Evolutionary conservation across 805 yeast genomes (phyloP).

Genomic region (Geotrichum ghanense): DNA sequence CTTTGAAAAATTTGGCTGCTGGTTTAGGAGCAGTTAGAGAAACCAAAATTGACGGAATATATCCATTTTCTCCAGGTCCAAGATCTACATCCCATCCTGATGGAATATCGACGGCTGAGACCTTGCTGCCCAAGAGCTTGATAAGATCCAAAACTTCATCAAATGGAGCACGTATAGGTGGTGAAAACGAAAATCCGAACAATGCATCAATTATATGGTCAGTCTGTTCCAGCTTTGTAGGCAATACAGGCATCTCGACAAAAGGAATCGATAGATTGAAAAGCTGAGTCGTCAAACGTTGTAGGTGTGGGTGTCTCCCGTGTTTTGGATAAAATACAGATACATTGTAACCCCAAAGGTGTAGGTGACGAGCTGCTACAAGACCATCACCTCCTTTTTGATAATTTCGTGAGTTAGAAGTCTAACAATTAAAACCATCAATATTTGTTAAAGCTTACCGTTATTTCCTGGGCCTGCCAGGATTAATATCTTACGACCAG

Average conservation of each 20-base stretch:
- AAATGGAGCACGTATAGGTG: slow-evolving; percentile 78
- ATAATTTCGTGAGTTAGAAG: slow-evolving; percentile 1
- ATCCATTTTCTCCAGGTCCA: slow-evolving; percentile 49
- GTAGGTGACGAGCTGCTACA: slow-evolving; percentile 87
- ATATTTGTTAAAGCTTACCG: too few species aligned
- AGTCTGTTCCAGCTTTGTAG: slow-evolving; percentile 24
- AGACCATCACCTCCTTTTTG: slow-evolving; percentile 83
- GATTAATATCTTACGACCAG: slow-evolving; percentile 41
- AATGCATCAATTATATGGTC: slow-evolving; percentile 64
- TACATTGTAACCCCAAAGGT: slow-evolving; percentile 69
- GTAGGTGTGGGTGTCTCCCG: slow-evolving; percentile 45
- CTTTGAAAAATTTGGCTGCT: slow-evolving; percentile 46
- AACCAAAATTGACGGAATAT: slow-evolving; percentile 58
- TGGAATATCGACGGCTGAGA: slow-evolving; percentile 82
- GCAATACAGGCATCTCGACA: slow-evolving; percentile 25
- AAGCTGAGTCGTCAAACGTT: slow-evolving; percentile 55
- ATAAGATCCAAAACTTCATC: slow-evolving; percentile 35
- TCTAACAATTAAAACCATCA: neutral
- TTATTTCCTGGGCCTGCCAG: slow-evolving; percentile 95
- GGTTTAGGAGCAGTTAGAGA: slow-evolving; percentile 94
- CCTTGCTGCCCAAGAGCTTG: slow-evolving; percentile 35
- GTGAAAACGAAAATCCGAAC: slow-evolving; percentile 88
- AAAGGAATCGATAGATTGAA: slow-evolving; percentile 50
- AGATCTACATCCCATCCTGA: slow-evolving; percentile 95
- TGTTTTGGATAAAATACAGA: slow-evolving; percentile 69